Percentiles rank a stretch among this genome's conserved stretches.
phyloP scores from a whole-genome alignment of 306 rosid genomes.

The Medicago ruthenica region DNA sequence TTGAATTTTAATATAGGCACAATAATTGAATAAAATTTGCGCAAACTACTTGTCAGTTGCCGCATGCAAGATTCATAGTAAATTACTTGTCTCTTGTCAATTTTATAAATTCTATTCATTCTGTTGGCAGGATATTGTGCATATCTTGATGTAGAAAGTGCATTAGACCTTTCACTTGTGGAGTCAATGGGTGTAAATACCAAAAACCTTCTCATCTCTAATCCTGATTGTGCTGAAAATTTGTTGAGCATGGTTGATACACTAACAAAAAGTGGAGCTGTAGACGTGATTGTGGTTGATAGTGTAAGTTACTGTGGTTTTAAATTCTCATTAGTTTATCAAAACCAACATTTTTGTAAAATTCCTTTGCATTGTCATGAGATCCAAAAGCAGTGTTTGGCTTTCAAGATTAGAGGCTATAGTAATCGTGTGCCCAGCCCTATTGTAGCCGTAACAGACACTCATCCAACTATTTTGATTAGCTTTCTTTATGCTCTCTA shows the following conservation, averaged over 20 bases:
- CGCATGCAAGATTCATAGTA: not conserved
- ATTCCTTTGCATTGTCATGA: not conserved
- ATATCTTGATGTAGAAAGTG: constrained; percentile 89
- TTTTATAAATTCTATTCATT: constrained; percentile 30
- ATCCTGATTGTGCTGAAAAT: constrained; percentile 82
- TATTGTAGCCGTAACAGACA: not conserved
- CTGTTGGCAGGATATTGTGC: constrained; percentile 82
- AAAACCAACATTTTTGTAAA: constrained; percentile 29
- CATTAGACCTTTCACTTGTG: constrained; percentile 74
- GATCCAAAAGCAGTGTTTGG: constrained; percentile 15
- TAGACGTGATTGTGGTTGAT: constrained; percentile 90
- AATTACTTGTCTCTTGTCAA: constrained; percentile 26
- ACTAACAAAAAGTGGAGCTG: constrained; percentile 76
- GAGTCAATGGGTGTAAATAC: constrained; percentile 83
- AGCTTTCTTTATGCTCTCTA: not conserved
- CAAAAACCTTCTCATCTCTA: constrained; percentile 72
- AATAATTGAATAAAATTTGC: too few species aligned
- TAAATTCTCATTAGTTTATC: constrained; percentile 9
- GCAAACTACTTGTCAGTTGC: too few species aligned
- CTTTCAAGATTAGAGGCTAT: constrained; percentile 19
- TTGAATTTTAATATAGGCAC: too few species aligned
- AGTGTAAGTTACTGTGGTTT: constrained; percentile 64
- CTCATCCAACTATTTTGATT: not conserved
- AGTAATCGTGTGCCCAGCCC: not conserved
- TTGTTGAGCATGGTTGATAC: constrained; percentile 77